Evolutionary conservation across 768 basidiomycete species (phyloP).

Genomic region (Leccinum aurantiacum): DNA sequence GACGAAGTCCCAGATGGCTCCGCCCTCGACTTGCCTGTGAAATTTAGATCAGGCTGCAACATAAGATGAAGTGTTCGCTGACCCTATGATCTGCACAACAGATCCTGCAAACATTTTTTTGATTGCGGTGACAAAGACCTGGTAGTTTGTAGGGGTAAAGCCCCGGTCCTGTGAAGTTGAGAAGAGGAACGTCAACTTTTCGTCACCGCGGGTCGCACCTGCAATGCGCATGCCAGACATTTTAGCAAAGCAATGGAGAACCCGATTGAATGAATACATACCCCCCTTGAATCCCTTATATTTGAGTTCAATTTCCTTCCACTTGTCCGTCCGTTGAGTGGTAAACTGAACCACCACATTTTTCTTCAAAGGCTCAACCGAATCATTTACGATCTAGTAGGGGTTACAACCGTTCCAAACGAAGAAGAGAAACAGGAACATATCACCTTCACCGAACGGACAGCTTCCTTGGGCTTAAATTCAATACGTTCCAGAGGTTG

Average conservation of each 20-base stretch:
- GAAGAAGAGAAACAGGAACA: background rate
- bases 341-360: constrained; percentile 26
- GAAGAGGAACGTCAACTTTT: constrained; percentile 22
- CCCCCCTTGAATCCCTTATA: constrained; percentile 27
- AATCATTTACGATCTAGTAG: constrained; percentile 28
- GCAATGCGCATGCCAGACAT: background rate
- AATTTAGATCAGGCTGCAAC: background rate
- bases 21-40: constrained; percentile 13
- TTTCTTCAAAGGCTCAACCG: constrained; percentile 2
- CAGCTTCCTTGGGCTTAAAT: constrained; percentile 21
- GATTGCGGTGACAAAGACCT: constrained; percentile 17
- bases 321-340: constrained; percentile 1
- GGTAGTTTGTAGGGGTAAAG: constrained; percentile 25
- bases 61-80: constrained; percentile 2
- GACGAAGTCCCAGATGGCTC: constrained; percentile 16
- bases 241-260: background rate
- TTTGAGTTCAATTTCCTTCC: constrained; percentile 10
- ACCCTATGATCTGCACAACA: constrained; percentile 15
- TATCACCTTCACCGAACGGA: constrained; percentile 16
- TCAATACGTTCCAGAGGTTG: constrained; percentile 8
- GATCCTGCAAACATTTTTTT: background rate
- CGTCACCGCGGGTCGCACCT: constrained; percentile 16
- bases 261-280: constrained; percentile 10
- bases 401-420: background rate
- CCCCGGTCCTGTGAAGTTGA: constrained; percentile 18